Percentiles rank a stretch among this genome's conserved stretches.
These are phyloP conservation scores for Didymella keratinophila DNA, from an alignment of 2,329 filamentous ascomycete genomes.

Conservation along the genomic window DNA sequence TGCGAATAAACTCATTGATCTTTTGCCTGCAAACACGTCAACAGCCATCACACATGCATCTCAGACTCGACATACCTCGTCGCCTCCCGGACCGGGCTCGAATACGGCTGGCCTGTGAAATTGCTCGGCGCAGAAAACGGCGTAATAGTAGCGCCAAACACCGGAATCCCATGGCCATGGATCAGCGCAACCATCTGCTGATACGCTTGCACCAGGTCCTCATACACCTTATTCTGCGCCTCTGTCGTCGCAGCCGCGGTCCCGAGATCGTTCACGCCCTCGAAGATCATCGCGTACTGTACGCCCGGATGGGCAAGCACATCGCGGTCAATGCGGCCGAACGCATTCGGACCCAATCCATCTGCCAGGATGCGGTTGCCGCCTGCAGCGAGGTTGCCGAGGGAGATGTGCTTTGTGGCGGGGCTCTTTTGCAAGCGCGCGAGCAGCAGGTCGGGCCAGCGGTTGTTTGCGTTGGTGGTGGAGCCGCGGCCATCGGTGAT, in stretches of 20 bases:
- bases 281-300: slow-evolving; percentile 70
- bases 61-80: slow-evolving; percentile 51
- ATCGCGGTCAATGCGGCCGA: slow-evolving; percentile 70
- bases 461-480: slow-evolving; percentile 66
- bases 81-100: slow-evolving; percentile 61
- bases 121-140: slow-evolving; percentile 62
- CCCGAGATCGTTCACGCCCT: slow-evolving; percentile 72
- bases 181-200: slow-evolving; percentile 64
- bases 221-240: slow-evolving; percentile 59
- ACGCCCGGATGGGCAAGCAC: slow-evolving; percentile 66
- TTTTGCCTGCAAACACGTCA: slow-evolving; percentile 42
- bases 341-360: slow-evolving; percentile 67
- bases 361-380: slow-evolving; percentile 71
- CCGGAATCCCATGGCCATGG: slow-evolving; percentile 62
- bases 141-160: slow-evolving; percentile 72
- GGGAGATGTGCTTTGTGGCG: slow-evolving; percentile 59
- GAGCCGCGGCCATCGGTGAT: slow-evolving; percentile 71
- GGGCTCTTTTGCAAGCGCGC: slow-evolving; percentile 57
- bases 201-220: slow-evolving; percentile 64
- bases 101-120: slow-evolving; percentile 61
- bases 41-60: background rate
- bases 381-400: slow-evolving; percentile 72
- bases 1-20: slow-evolving; percentile 69
- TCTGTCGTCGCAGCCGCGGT: slow-evolving; percentile 54
- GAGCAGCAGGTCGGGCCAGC: slow-evolving; percentile 49